phyloP scores from a whole-genome alignment of 2,329 filamentous ascomycete genomes.

The Emericellopsis atlantica region DNA sequence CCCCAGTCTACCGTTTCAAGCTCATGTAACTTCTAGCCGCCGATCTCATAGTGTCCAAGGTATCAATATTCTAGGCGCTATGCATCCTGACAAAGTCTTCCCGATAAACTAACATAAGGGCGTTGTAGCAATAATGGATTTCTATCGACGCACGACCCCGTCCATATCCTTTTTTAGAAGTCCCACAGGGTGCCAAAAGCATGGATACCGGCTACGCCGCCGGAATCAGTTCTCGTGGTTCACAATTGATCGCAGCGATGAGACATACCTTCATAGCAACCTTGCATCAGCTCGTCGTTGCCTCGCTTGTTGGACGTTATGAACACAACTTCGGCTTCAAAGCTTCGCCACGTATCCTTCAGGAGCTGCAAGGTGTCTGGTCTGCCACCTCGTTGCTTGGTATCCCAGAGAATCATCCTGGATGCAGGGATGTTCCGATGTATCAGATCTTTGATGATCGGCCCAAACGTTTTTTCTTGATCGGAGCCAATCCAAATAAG shows the following conservation, averaged over 20 bases:
- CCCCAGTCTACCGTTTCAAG: too few species aligned
- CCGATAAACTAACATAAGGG: too few species aligned
- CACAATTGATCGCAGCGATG: constrained; percentile 3
- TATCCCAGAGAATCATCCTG: constrained; percentile 27
- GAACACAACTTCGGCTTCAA: constrained; percentile 27
- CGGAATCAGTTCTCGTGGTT: too few species aligned
- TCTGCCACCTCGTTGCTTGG: constrained; percentile 24
- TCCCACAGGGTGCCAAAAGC: constrained; percentile 26
- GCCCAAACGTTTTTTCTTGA: constrained; percentile 26
- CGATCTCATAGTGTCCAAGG: too few species aligned
- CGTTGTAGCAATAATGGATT: too few species aligned
- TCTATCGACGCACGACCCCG: too few species aligned
- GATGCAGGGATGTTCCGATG: constrained; percentile 24
- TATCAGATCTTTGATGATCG: constrained; percentile 23
- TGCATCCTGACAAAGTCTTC: too few species aligned
- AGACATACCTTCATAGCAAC: constrained; percentile 20
- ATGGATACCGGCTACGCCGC: constrained; percentile 17
- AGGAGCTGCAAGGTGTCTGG: constrained; percentile 23
- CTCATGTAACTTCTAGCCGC: too few species aligned
- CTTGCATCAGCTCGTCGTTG: constrained; percentile 29
- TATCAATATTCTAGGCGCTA: too few species aligned
- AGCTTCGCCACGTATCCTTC: constrained; percentile 23
- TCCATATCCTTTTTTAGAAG: constrained; percentile 11
- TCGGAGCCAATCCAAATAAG: constrained; percentile 29
- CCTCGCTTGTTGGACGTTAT: constrained; percentile 26